Evolutionary conservation across 2,329 filamentous ascomycete genomes (phyloP), one percentile per base, ranked within the genome.

Genomic region (Scorias spongiosa): DNA sequence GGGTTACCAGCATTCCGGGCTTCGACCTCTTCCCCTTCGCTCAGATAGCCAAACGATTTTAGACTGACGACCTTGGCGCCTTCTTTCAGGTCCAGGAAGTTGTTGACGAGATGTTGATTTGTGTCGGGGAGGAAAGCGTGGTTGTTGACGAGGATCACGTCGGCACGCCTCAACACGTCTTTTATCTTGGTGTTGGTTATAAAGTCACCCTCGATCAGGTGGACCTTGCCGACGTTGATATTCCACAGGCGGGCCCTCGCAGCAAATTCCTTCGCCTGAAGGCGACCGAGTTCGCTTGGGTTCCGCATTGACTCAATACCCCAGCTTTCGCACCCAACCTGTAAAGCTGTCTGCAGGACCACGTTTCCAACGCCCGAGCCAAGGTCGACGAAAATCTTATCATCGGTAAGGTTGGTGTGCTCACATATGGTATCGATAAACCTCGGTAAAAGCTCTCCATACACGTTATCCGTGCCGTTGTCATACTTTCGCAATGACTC

Each of bases 131-230:
- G 88, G 64, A 98, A 98, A 2, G 87, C 91, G 64, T 96, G 88
- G 65, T 98, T 98, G 69, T 98, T 98, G 55, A 96, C 89, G 20
- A 98, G 74, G 14, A 98, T 77, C n/a, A 96, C 88, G 59, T 98
- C 91, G 1, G 91, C 89, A 44, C 80, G 77, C 61, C 82, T 81
- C 41, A 98, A 71, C 7, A 80, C 80, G 18, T 78, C 72, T 47
- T 80, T 72, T 41, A 95, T 85, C 46, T 71, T 70, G 12, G 73
- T 61, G 52, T 82, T 83, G 50, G 79, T 76, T 9, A 87, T 76
- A 57, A 98, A 95, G 59, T 94, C 84, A 46, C 86, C 91, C 38
- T 80, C 71, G 49, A 89, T 76, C 6, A 98, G 76, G 48, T 78
- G 74, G n/a, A 91, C 84, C 47, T 75, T 71, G 48, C 91, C 91